Evolutionary conservation across 768 basidiomycete genomes (phyloP), one percentile per base, ranked within the genome.

Genomic region (Xerocomellus chrysenteron): DNA sequence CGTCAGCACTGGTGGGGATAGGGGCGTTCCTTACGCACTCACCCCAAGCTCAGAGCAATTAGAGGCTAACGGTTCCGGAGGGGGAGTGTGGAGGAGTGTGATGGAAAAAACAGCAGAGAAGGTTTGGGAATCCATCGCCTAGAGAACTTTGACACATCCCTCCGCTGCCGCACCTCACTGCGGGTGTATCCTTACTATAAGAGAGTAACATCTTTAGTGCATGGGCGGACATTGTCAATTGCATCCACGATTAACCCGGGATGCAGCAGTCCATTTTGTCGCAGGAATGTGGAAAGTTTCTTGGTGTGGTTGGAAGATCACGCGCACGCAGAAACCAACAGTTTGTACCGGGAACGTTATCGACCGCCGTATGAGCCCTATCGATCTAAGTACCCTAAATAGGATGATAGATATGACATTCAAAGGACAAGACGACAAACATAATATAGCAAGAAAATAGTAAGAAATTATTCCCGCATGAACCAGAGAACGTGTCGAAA

Each of bases 1-100:
- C 0, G 86, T 96, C 16, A 93, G 92, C 64, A 68, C 69, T 10
- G 81, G 84, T 9, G 86, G 91, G 3, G 94, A 96, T 65, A 71
- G 62, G 0, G 92, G 94, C 0, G 66, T 80, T 10, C 84, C 88
- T 3, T 86, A 80, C 54, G 68, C 65, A 14, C 71, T 79, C 24
- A 56, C 62, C 2, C 42, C 65, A 28, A 59, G 54, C 17, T 54
- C 57, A 21, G 51, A 56, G 11, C 59, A 63, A 32, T 9, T 49
- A 11, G 56, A 57, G 8, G 54, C 47, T 2, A 69, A 71, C 19
- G 70, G 62, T 21, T 63, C 61, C 11, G 72, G 63, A 5, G 74
- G 71, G 21, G 58, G 57, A 13, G 62, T 69, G 19, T 76, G 76
- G 73, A 69, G 60, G 43, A 52, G 50, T 11, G 61, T 60, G 19